Conservation (phyloP, 2,329 filamentous ascomycete genomes). For the Fonsecaea pugnacius region DNA sequence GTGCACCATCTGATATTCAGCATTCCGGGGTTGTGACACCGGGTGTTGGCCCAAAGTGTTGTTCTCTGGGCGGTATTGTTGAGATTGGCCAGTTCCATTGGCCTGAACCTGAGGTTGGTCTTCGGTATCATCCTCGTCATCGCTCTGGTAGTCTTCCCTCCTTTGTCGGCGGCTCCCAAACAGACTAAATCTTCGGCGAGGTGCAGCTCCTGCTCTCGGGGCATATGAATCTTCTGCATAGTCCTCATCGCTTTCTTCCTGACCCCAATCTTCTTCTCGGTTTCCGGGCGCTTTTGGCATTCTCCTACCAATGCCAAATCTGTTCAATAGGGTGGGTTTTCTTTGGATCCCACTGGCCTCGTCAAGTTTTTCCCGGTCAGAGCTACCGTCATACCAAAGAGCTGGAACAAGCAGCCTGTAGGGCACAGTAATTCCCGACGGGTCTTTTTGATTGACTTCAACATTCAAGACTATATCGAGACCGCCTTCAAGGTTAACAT, state of each 20-base stretch:
- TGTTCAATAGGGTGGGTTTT: conserved; percentile 34
- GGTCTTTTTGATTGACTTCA: conserved; percentile 83
- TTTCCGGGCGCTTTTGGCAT: conserved; percentile 32
- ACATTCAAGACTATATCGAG: conserved; percentile 87
- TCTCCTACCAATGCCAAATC: conserved; percentile 33
- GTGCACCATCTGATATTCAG: conserved; percentile 18
- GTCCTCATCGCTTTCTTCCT: conserved; percentile 38
- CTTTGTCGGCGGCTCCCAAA: conserved; percentile 34
- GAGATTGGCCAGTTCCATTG: conserved; percentile 12
- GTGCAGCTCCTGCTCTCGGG: conserved; percentile 16
- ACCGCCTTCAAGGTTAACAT: conserved; percentile 77
- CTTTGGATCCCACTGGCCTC: conserved; percentile 27
- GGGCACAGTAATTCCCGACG: conserved; percentile 81
- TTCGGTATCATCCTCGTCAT: conserved; percentile 29
- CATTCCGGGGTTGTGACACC: conserved; percentile 9
- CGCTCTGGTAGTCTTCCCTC: conserved; percentile 26
- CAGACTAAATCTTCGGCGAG: conserved; percentile 33
- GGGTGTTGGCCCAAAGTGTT: background rate
- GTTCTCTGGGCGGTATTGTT: background rate
- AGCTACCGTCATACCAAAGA: conserved; percentile 59
- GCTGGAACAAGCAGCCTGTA: conserved; percentile 86
- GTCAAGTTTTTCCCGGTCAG: conserved; percentile 37
- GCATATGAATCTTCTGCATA: conserved; percentile 31
- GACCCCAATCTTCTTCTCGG: conserved; percentile 38
- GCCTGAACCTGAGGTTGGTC: conserved; percentile 10